These are phyloP conservation scores for Fraxinus albicans DNA, from an alignment of 305 asterid genomes.

Conservation along the genomic window DNA sequence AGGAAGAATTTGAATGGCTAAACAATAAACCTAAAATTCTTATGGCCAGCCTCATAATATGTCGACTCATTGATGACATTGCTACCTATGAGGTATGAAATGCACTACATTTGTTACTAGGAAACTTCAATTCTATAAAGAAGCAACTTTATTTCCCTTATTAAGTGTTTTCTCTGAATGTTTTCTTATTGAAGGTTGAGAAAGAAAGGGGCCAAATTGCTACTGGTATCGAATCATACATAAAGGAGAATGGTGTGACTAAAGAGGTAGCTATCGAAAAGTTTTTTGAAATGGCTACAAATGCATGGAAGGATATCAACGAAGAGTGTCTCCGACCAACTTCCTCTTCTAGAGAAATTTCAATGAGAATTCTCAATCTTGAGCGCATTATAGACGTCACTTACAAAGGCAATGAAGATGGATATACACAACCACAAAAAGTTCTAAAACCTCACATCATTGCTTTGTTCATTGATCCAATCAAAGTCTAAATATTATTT, in stretches of 20 bases:
- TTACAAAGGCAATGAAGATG: slow-evolving; percentile 14
- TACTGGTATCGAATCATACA: background rate
- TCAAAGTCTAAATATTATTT: background rate
- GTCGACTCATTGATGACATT: background rate
- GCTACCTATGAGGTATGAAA: background rate
- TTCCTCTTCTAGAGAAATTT: background rate
- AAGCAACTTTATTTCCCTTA: background rate
- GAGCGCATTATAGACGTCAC: slow-evolving; percentile 14
- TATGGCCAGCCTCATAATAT: background rate
- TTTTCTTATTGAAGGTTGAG: background rate
- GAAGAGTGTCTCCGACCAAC: slow-evolving; percentile 6
- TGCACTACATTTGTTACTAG: background rate
- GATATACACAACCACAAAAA: slow-evolving; percentile 25
- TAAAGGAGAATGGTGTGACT: background rate
- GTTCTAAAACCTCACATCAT: slow-evolving; percentile 17
- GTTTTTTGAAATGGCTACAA: background rate
- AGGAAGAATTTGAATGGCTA: background rate
- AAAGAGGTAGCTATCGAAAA: background rate
- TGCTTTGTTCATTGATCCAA: slow-evolving; percentile 22
- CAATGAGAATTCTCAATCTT: background rate
- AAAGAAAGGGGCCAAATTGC: background rate
- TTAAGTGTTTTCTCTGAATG: background rate
- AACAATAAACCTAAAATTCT: background rate
- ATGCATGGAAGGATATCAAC: slow-evolving; percentile 11
- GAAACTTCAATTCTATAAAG: background rate